These are phyloP conservation scores for Schoenoplectus tabernaemontani DNA, from an alignment of 202 grass and related monocot genomes.

Conservation along the genomic window DNA sequence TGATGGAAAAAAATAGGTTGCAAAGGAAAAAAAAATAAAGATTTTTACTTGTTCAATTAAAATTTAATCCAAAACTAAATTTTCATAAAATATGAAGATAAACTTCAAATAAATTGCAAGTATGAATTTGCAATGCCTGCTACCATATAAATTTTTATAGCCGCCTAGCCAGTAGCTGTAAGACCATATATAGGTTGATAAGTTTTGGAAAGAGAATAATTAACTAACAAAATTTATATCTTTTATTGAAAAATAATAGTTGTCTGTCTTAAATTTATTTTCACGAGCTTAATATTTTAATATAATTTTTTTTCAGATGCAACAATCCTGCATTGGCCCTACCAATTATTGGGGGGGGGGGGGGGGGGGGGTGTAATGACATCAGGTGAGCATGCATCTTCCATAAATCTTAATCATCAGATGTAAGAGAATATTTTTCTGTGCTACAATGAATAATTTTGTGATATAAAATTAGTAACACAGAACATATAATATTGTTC, in stretches of 20 bases:
- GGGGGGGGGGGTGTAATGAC: background rate
- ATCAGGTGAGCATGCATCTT: conserved; percentile 21
- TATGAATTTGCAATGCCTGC: background rate
- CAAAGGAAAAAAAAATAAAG: too few relatives aligned
- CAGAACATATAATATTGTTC: background rate
- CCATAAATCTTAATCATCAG: conserved; percentile 13
- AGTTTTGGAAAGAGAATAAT: too few relatives aligned
- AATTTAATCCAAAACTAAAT: background rate
- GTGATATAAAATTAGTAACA: background rate
- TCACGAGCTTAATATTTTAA: background rate
- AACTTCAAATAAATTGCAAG: background rate
- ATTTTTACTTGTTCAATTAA: too few relatives aligned
- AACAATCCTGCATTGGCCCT: background rate
- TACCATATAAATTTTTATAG: background rate
- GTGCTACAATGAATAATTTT: background rate
- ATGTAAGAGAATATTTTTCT: conserved; percentile 11
- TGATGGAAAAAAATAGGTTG: too few relatives aligned
- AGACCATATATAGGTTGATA: background rate
- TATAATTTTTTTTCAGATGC: background rate
- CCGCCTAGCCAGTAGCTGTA: background rate
- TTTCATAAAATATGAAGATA: background rate
- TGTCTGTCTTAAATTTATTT: background rate
- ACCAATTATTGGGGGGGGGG: conserved; percentile 7
- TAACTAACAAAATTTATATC: too few relatives aligned
- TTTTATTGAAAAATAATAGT: too few relatives aligned